phyloP scores from a whole-genome alignment of 75 land plant genomes.

The Picea sitchensis region DNA sequence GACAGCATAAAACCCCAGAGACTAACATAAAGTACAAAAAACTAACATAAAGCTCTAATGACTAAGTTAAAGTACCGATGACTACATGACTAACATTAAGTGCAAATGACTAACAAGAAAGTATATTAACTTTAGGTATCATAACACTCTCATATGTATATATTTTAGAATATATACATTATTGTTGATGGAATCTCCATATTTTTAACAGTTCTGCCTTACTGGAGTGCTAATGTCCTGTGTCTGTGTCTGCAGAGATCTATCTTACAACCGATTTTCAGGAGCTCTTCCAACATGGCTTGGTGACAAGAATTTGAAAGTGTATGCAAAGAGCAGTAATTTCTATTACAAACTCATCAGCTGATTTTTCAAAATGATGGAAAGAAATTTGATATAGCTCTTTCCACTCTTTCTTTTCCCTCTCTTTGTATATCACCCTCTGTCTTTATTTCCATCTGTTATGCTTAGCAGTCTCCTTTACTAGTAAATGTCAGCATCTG shows the following conservation, averaged over 20 bases:
- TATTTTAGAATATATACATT: no score
- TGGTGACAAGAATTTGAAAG: background rate
- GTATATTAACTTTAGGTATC: no score
- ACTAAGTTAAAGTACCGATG: no score
- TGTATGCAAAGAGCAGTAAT: background rate
- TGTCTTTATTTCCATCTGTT: background rate
- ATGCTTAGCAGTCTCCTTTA: background rate
- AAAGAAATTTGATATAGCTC: background rate
- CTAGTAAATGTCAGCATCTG: background rate
- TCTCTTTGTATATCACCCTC: background rate
- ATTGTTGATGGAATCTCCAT: background rate
- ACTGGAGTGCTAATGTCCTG: background rate
- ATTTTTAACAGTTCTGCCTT: background rate
- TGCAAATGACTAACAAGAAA: no score
- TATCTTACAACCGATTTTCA: conserved; percentile 11
- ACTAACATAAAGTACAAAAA: no score
- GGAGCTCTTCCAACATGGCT: conserved; percentile 5
- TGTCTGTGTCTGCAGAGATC: background rate
- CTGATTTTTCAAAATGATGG: background rate
- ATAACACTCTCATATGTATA: no score
- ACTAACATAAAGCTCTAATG: no score
- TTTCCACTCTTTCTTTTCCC: no score
- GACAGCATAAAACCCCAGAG: no score
- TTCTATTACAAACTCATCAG: background rate
- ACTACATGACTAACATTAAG: no score